A percentile compares a stretch with the other conserved stretches of the same genome.
These are phyloP conservation scores for Xanthoconium purpureum DNA, from an alignment of 768 basidiomycete species.

Conservation along the genomic window DNA sequence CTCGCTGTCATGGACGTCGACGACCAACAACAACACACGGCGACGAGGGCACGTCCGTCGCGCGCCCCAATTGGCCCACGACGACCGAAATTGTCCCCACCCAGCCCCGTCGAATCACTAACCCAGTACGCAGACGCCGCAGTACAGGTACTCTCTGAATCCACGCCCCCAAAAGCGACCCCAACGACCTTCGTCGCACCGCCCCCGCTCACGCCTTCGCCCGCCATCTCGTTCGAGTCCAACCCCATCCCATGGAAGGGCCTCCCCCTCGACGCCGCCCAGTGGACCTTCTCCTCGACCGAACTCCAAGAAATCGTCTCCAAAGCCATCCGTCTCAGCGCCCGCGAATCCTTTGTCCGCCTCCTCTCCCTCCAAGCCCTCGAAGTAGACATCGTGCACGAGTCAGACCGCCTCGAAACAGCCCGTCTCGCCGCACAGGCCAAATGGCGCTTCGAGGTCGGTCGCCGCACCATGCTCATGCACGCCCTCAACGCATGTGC, in stretches of 20 bases:
- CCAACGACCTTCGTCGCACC: conserved; percentile 15
- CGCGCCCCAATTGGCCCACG: conserved; percentile 24
- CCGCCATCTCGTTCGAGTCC: conserved; percentile 54
- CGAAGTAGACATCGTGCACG: conserved; percentile 55
- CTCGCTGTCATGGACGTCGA: conserved; percentile 21
- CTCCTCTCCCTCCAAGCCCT: conserved; percentile 61
- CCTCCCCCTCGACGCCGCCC: conserved; percentile 68
- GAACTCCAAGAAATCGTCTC: conserved; percentile 70
- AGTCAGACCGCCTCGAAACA: conserved; percentile 53
- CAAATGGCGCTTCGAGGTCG: conserved; percentile 64
- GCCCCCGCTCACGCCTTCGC: conserved; percentile 44
- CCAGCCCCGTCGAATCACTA: background rate
- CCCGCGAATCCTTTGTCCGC: conserved; percentile 67
- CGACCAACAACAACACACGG: background rate
- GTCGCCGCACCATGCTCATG: conserved; percentile 65
- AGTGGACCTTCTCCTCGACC: conserved; percentile 50
- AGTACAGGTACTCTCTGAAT: conserved; percentile 12
- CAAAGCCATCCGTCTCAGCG: conserved; percentile 64
- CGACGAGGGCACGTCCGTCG: conserved; percentile 13
- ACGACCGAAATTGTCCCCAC: background rate
- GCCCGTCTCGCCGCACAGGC: conserved; percentile 56
- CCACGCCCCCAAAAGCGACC: background rate
- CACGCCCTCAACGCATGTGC: conserved; percentile 51
- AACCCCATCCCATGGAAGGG: conserved; percentile 62
- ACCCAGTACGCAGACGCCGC: conserved; percentile 8